Percentiles rank a stretch among this genome's conserved stretches.
Evolutionary conservation across 495 filamentous ascomycete species (phyloP).

Genomic region (Xylaria cubensis): DNA sequence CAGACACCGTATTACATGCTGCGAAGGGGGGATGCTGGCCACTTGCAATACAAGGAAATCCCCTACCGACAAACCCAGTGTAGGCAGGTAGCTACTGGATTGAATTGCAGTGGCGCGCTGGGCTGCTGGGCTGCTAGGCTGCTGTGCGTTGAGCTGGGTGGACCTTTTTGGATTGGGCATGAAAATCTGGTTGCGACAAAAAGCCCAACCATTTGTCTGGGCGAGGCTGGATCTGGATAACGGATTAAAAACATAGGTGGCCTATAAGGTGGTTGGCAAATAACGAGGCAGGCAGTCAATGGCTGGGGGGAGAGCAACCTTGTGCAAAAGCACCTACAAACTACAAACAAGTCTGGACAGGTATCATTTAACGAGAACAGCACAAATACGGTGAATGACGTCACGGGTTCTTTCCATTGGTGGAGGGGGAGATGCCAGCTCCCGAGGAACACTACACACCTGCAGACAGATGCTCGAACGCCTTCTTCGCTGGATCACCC

Average conservation of each 20-base stretch:
- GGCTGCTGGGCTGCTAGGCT: slow-evolving; percentile 22
- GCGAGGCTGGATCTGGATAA: slow-evolving; percentile 17
- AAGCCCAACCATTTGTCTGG: slow-evolving; percentile 24
- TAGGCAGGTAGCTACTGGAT: neutral
- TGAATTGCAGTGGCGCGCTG: slow-evolving; percentile 38
- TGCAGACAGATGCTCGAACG: slow-evolving; percentile 4
- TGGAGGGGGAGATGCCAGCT: neutral
- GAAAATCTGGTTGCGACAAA: slow-evolving; percentile 18
- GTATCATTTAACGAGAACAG: neutral
- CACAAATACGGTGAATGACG: slow-evolving; percentile 5
- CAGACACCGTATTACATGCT: slow-evolving; percentile 42
- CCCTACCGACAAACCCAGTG: slow-evolving; percentile 21
- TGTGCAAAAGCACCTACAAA: too few relatives aligned
- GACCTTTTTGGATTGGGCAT: slow-evolving; percentile 42
- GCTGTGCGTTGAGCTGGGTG: slow-evolving; percentile 21
- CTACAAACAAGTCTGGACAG: neutral
- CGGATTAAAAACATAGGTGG: slow-evolving; percentile 8
- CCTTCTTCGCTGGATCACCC: neutral
- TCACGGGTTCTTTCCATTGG: slow-evolving; percentile 2
- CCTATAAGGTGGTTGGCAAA: neutral
- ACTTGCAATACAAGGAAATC: slow-evolving; percentile 30
- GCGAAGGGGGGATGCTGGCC: slow-evolving; percentile 6
- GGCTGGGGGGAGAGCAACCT: neutral
- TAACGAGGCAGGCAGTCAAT: slow-evolving; percentile 21
- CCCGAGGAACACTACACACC: neutral